A percentile compares a stretch with the other conserved stretches of the same genome.
Evolutionary conservation across 2,329 filamentous ascomycete genomes (phyloP).

Genomic region (Microsporum ferrugineum): DNA sequence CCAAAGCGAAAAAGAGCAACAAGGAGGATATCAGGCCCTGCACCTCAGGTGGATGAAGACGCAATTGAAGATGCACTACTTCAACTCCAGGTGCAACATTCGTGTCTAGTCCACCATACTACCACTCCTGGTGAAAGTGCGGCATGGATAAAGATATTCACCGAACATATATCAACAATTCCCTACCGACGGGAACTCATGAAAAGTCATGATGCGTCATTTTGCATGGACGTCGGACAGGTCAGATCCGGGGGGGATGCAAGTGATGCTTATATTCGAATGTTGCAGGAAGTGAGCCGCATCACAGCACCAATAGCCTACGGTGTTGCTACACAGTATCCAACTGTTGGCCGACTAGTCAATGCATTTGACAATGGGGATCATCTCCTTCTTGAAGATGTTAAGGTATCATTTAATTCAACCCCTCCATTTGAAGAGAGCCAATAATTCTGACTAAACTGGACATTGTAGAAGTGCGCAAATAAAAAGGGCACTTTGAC

Average conservation of each 20-base stretch:
- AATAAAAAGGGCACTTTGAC: conserved; percentile 38
- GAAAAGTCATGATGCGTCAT: conserved; percentile 43
- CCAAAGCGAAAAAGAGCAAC: conserved; percentile 26
- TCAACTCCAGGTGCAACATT: conserved; percentile 56
- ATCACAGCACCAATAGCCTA: conserved; percentile 62
- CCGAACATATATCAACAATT: conserved; percentile 65
- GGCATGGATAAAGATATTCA: conserved; percentile 61
- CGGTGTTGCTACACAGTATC: conserved; percentile 54
- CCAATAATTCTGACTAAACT: background rate
- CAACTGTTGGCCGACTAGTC: conserved; percentile 47
- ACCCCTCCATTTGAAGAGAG: background rate
- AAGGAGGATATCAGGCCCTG: conserved; percentile 27
- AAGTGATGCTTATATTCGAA: conserved; percentile 57
- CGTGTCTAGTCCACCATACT: conserved; percentile 60
- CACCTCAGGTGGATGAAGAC: conserved; percentile 55
- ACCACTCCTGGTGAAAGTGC: conserved; percentile 50
- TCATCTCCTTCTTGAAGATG: conserved; percentile 49
- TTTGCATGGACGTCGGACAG: conserved; percentile 71
- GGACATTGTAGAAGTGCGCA: conserved; percentile 32
- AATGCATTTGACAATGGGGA: conserved; percentile 49
- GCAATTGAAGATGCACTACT: conserved; percentile 59
- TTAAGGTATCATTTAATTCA: conserved; percentile 30
- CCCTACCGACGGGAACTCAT: conserved; percentile 50
- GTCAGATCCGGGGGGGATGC: conserved; percentile 57
- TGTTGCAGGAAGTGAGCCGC: conserved; percentile 64